These are phyloP conservation scores for Takakia lepidozioides DNA, from an alignment of 225 moss, liverwort and hornwort genomes.

Conservation along the genomic window DNA sequence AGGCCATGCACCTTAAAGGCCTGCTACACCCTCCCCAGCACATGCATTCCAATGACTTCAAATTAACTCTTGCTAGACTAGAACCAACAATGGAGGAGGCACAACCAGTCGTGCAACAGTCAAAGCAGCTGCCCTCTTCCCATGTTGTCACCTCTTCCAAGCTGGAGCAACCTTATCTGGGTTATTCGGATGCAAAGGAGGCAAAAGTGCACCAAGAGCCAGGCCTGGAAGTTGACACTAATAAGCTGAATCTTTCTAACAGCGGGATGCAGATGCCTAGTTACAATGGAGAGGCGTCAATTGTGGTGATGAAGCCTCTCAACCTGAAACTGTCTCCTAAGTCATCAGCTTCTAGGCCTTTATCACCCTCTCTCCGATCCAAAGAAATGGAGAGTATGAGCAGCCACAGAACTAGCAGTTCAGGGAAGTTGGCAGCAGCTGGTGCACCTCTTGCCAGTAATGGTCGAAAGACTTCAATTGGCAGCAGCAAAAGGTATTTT, in stretches of 20 bases:
- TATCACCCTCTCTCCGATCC: slow-evolving; percentile 3
- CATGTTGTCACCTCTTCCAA: slow-evolving; percentile 7
- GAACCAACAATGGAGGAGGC: slow-evolving; percentile 10
- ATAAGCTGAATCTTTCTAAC: too few relatives aligned
- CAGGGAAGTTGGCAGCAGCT: slow-evolving; percentile 7
- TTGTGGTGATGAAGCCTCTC: slow-evolving; percentile 44
- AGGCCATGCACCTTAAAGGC: slow-evolving; percentile 39
- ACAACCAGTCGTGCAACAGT: slow-evolving; percentile 15
- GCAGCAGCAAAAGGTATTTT: too few relatives aligned
- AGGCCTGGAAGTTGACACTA: too few relatives aligned
- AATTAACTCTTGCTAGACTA: slow-evolving; percentile 13
- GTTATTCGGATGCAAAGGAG: too few relatives aligned
- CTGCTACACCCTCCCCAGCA: slow-evolving; percentile 26
- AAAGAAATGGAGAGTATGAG: slow-evolving; percentile 10
- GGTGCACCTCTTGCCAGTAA: slow-evolving; percentile 6
- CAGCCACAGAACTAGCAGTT: slow-evolving; percentile 3
- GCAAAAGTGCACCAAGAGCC: too few relatives aligned
- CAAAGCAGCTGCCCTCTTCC: slow-evolving; percentile 9
- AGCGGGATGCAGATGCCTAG: too few relatives aligned
- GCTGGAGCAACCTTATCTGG: slow-evolving; percentile 20
- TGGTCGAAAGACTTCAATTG: too few relatives aligned
- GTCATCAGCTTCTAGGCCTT: slow-evolving; percentile 10
- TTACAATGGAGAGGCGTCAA: slow-evolving; percentile 29
- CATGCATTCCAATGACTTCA: slow-evolving; percentile 14
- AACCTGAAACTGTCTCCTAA: slow-evolving; percentile 23